Percentiles rank a stretch among this genome's conserved stretches.
These are phyloP conservation scores for Mallotus nudiflorus DNA, from an alignment of 345 rosid species.

Conservation along the genomic window DNA sequence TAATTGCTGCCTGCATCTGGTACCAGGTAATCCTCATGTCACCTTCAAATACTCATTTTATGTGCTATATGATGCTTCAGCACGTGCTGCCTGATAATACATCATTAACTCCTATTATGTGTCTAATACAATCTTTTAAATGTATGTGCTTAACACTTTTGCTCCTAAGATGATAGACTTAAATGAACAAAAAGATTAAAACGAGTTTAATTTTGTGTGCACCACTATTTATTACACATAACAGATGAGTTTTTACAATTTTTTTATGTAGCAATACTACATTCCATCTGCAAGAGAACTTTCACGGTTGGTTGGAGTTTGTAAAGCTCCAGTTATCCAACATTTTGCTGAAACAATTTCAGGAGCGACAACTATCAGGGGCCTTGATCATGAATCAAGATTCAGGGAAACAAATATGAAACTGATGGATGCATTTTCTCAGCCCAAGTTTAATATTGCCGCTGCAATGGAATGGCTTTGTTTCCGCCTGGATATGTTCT, in stretches of 20 bases:
- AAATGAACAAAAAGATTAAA: no score
- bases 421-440: slow-evolving; percentile 49
- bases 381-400: slow-evolving; percentile 68
- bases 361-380: slow-evolving; percentile 63
- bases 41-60: background rate
- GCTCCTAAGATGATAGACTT: no score
- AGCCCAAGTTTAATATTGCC: slow-evolving; percentile 48
- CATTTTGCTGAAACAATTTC: slow-evolving; percentile 76
- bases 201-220: background rate
- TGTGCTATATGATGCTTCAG: background rate
- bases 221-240: background rate
- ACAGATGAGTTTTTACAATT: slow-evolving; percentile 1
- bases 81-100: background rate
- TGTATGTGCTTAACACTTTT: no score
- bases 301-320: slow-evolving; percentile 60
- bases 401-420: slow-evolving; percentile 56
- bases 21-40: slow-evolving; percentile 56
- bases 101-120: no score
- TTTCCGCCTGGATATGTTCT: slow-evolving; percentile 65
- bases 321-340: slow-evolving; percentile 72
- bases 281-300: slow-evolving; percentile 71
- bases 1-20: slow-evolving; percentile 61
- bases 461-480: slow-evolving; percentile 78
- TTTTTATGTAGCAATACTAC: slow-evolving; percentile 61
- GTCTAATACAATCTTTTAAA: no score